Base-by-base conservation (phyloP, 2,329 filamentous ascomycete species). In the Aspergillus pseudoglaucus region DNA sequence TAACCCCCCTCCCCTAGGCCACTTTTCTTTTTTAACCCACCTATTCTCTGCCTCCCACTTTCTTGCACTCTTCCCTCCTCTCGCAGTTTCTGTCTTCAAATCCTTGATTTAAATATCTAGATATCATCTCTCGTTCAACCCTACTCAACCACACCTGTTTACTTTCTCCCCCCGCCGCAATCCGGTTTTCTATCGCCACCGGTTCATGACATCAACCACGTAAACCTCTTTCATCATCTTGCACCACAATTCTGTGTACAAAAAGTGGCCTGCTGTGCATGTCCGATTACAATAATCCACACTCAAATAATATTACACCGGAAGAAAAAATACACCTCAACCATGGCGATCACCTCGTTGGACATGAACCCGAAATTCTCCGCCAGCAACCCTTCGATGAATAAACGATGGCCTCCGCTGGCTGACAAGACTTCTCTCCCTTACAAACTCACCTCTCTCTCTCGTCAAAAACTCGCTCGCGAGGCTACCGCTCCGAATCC, bases 401-500 rank as follows among this genome's bases (percentile, higher is more conserved):
- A 60, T 45, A 63, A 64, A 53, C 63, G 64, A 48, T 63, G 61
- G 61, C 64, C 64, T 47, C 64, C 64, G 15, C 61, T 66, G 45
- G 64, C 64, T 44, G 62, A 66, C 57, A 62, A 61, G 45, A 56
- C 60, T 41, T 60, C 64, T 9, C 60, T 66, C 32, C 59, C 64
- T 20, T 66, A 65, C 53, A 64, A 59, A 42, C 63, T 66, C 58
- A 66, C 63, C 33, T 56, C 63, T 44, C 57, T 66, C 44, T 66
- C 64, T 22, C 63, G 63, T 42, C 62, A 65, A 56, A 66, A 66
- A 48, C 53, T 66, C 44, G 58, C 63, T 40, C 61, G 61, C 33
- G 64, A 66, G 56, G 62, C 63, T 37, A 66, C 62, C 10, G 62
- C 63, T 23, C 61, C 63, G 4, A 63, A 66, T 42, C 64, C 64